Evolutionary conservation across 2,329 filamentous ascomycete genomes (phyloP), one percentile per base, ranked within the genome.

Genomic region (Pestalotiopsis sp.): DNA sequence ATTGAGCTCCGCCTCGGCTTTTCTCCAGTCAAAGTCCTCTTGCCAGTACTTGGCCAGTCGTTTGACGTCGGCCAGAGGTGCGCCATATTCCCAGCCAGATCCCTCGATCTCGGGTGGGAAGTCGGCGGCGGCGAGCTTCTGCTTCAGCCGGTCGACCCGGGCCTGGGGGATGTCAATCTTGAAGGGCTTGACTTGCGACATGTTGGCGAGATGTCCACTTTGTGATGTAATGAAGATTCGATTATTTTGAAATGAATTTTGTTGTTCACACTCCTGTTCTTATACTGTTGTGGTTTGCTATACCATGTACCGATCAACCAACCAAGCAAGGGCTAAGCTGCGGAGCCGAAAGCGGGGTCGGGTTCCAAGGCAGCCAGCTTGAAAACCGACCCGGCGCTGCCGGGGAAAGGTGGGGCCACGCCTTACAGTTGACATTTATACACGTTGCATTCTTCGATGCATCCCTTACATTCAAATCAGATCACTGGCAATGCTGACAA

Each of bases 21-120:
- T 80, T 39, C 88, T 84, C 90, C 90, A 93, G 76, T 92, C 86
- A 70, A 76, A 81, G 74, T 86, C 89, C 4, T 85, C 79, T 49
- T 83, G 80, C 90, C 90, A 93, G 72, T 87, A 82, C 4, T 81
- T 78, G 1, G 85, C 81, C 25, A 93, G 81, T 11, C 89, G 83
- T 73, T 89, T 88, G 69, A 92, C 78, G 67, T 91, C 89, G 1
- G 80, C 78, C 0, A 91, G 77, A 0, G 90, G 90, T 12, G 86
- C 83, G 17, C 91, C 91, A 72, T 90, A 86, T 17, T 86, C 82
- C 88, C 88, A 89, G 58, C 73, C 80, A 4, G 84, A 81, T 31
- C 74, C 77, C 25, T 87, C 81, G 23, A 88, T 80, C 75, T 90
- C 89, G 73, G 89, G 84, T 0, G 89, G 89, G 63, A 89, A 89